Evolutionary conservation across 1,284 basidiomycete species (phyloP).

Genomic region (Tylopilus sp.): DNA sequence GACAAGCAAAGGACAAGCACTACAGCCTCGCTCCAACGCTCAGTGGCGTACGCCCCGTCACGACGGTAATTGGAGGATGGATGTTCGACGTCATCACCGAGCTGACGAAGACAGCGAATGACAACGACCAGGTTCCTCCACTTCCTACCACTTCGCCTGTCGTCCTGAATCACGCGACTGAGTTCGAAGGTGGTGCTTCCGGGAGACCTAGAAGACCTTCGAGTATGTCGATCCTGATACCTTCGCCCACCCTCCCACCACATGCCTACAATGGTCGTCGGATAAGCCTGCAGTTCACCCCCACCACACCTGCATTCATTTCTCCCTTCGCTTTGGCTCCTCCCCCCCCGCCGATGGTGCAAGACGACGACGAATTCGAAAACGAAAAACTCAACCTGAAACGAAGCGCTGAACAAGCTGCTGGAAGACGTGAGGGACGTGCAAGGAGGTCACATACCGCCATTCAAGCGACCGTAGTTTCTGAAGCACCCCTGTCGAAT

Average conservation of each 20-base stretch:
- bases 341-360: constrained; percentile 16
- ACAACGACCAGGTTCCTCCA: neutral
- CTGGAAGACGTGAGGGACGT: constrained; percentile 26
- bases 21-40: constrained; percentile 28
- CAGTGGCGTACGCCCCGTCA: constrained; percentile 26
- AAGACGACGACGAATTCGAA: constrained; percentile 42
- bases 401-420: constrained; percentile 35
- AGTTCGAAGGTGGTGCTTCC: constrained; percentile 21
- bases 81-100: constrained; percentile 74
- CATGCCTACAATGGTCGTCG: constrained; percentile 35
- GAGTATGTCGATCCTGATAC: constrained; percentile 34
- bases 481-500: constrained; percentile 11
- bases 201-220: constrained; percentile 34
- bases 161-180: constrained; percentile 2
- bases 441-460: constrained; percentile 28
- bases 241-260: constrained; percentile 27
- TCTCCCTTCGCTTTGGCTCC: constrained; percentile 23
- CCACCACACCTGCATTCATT: constrained; percentile 45
- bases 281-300: constrained; percentile 59
- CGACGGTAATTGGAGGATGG: constrained; percentile 55
- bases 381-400: constrained; percentile 41
- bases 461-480: constrained; percentile 20
- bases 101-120: constrained; percentile 39
- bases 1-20: constrained; percentile 23
- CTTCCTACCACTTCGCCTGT: neutral